A percentile compares a stretch with the other conserved stretches of the same genome.
Evolutionary conservation across 2,329 filamentous ascomycete species (phyloP).

Genomic region (Colletotrichum sp.): DNA sequence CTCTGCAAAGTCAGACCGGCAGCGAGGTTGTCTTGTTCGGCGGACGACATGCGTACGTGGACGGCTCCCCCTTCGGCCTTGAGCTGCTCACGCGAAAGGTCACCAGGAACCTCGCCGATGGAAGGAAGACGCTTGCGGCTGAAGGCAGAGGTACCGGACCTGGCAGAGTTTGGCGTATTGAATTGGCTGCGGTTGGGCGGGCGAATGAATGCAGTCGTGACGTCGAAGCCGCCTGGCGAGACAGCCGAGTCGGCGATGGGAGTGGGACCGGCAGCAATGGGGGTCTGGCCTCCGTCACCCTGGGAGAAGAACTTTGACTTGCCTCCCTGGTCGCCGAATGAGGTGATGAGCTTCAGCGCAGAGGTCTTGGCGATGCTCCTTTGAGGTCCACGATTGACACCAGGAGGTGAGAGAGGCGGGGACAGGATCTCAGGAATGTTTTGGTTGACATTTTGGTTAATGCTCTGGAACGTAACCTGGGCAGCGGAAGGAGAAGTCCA

Average conservation of each 20-base stretch:
- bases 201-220: constrained; percentile 70
- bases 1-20: constrained; percentile 59
- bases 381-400: constrained; percentile 62
- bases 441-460: constrained; percentile 55
- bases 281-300: constrained; percentile 68
- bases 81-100: constrained; percentile 31
- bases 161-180: constrained; percentile 72
- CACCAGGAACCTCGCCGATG: constrained; percentile 71
- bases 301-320: constrained; percentile 69
- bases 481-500: constrained; percentile 86
- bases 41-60: constrained; percentile 41
- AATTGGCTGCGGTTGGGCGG: constrained; percentile 71
- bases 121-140: constrained; percentile 73
- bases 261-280: constrained; percentile 82
- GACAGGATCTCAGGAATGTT: constrained; percentile 68
- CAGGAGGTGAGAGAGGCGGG: constrained; percentile 77
- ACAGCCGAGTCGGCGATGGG: constrained; percentile 83
- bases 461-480: constrained; percentile 61
- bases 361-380: constrained; percentile 78
- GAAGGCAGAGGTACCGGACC: constrained; percentile 63
- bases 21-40: constrained; percentile 47
- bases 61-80: constrained; percentile 14
- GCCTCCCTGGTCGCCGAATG: constrained; percentile 69
- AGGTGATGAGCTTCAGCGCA: constrained; percentile 88
- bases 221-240: constrained; percentile 72